These are phyloP conservation scores for Dothistroma pini DNA, from an alignment of 2,329 filamentous ascomycete genomes.

Conservation along the genomic window DNA sequence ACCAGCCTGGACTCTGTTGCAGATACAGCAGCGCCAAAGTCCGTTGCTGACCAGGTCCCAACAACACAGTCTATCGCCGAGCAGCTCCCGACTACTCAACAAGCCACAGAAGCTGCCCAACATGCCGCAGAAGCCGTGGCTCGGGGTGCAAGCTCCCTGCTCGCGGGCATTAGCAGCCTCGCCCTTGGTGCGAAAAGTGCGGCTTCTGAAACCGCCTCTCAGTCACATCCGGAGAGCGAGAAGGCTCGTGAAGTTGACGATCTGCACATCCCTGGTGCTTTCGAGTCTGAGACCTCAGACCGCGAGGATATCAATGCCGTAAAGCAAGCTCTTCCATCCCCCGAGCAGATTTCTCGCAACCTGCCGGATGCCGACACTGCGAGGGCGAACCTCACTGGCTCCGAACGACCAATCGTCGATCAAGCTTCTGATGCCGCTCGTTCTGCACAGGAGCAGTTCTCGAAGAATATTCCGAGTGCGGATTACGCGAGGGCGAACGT, in stretches of 20 bases:
- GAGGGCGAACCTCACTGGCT: neutral
- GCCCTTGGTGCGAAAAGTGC: slow-evolving; percentile 5
- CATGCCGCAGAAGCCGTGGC: slow-evolving; percentile 8
- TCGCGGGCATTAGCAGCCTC: slow-evolving; percentile 11
- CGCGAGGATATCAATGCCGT: neutral
- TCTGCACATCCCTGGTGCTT: slow-evolving; percentile 12
- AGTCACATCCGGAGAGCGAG: slow-evolving; percentile 11
- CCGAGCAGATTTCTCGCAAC: neutral
- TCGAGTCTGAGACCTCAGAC: slow-evolving; percentile 4
- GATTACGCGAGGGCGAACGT: neutral
- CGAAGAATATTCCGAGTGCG: neutral
- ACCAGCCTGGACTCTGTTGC: slow-evolving; percentile 7
- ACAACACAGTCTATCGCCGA: slow-evolving; percentile 2
- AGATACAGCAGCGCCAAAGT: neutral
- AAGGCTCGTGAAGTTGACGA: slow-evolving; percentile 11
- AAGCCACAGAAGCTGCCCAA: slow-evolving; percentile 11
- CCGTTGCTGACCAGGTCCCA: neutral
- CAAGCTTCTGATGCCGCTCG: neutral
- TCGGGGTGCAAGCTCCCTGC: slow-evolving; percentile 9
- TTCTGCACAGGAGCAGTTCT: neutral
- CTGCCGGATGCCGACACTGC: neutral
- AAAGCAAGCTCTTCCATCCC: neutral
- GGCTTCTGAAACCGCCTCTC: slow-evolving; percentile 6
- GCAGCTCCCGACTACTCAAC: slow-evolving; percentile 5
- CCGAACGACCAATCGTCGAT: neutral